Percentiles rank a stretch among this genome's conserved stretches.
phyloP scores from a whole-genome alignment of 305 asterid genomes.

The Fraxinus xanthoxyloides region DNA sequence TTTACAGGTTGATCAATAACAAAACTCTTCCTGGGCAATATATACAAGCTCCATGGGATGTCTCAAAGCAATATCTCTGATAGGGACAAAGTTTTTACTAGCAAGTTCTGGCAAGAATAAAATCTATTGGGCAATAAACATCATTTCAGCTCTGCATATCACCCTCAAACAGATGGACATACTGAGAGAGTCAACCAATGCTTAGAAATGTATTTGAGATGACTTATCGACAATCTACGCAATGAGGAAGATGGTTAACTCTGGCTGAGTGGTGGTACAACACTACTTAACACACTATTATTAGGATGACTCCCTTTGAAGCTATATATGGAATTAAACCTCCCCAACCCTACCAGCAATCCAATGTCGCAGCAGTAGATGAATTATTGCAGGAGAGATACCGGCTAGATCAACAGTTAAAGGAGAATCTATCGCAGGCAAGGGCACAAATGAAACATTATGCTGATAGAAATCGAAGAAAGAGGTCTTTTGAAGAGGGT shows the following conservation, averaged over 20 bases:
- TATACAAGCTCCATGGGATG: not conserved
- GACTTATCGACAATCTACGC: not conserved
- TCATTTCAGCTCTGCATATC: not conserved
- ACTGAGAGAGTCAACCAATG: not conserved
- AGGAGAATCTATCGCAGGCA: not conserved
- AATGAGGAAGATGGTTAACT: not conserved
- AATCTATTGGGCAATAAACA: not conserved
- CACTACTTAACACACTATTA: not conserved
- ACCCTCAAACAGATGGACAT: not conserved
- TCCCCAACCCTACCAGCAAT: not conserved
- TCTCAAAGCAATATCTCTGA: not conserved
- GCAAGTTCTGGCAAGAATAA: not conserved
- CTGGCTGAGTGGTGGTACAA: not conserved
- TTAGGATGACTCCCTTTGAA: not conserved
- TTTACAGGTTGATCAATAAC: not conserved
- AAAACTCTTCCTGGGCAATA: not conserved
- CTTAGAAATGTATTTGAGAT: not conserved
- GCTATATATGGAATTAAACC: not conserved
- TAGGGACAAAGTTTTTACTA: not conserved
- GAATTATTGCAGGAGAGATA: not conserved
- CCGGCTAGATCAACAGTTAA: not conserved
- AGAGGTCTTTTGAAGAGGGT: not conserved
- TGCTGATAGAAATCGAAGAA: not conserved
- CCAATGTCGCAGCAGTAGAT: not conserved
- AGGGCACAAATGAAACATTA: not conserved